phyloP scores from a whole-genome alignment of 768 basidiomycete species.

The Mycena metata region DNA sequence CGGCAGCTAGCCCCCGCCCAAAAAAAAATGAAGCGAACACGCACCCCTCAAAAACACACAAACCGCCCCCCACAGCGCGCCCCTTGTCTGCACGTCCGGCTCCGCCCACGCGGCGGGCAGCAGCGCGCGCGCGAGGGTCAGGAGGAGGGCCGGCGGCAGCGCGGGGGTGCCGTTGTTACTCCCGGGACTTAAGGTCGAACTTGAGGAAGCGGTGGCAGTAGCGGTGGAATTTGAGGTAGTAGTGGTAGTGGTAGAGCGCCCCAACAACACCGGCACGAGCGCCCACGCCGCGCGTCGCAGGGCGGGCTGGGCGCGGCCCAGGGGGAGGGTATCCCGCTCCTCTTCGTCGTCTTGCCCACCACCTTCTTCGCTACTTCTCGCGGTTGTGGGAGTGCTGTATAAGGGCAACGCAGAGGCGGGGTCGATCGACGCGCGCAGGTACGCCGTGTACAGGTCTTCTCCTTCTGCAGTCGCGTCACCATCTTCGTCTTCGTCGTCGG shows the following conservation, averaged over 20 bases:
- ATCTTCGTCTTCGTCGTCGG: slow-evolving; percentile 11
- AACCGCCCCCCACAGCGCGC: slow-evolving; percentile 77
- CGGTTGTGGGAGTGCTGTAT: not conserved
- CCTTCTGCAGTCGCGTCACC: not conserved
- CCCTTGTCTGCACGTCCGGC: slow-evolving; percentile 76
- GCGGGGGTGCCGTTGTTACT: slow-evolving; percentile 29
- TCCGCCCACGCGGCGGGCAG: slow-evolving; percentile 81
- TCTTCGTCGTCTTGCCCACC: not conserved
- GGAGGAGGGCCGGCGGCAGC: slow-evolving; percentile 49
- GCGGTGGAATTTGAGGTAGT: slow-evolving; percentile 26
- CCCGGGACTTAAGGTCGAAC: not conserved
- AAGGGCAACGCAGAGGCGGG: not conserved
- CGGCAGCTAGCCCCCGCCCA: no score
- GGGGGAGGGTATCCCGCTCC: slow-evolving; percentile 34
- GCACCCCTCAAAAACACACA: slow-evolving; percentile 80
- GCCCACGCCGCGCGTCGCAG: slow-evolving; percentile 70
- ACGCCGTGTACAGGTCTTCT: slow-evolving; percentile 5
- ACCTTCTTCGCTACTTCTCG: not conserved
- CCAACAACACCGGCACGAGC: slow-evolving; percentile 44
- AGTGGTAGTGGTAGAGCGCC: not conserved
- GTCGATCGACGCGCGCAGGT: not conserved
- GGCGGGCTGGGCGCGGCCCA: slow-evolving; percentile 65
- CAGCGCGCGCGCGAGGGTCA: slow-evolving; percentile 66
- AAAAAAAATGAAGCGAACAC: slow-evolving; percentile 33
- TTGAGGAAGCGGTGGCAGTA: no score